These are phyloP conservation scores for Spizellomyces punctatus DNA, from an alignment of 192 early-diverging fungal species.

Conservation along the genomic window DNA sequence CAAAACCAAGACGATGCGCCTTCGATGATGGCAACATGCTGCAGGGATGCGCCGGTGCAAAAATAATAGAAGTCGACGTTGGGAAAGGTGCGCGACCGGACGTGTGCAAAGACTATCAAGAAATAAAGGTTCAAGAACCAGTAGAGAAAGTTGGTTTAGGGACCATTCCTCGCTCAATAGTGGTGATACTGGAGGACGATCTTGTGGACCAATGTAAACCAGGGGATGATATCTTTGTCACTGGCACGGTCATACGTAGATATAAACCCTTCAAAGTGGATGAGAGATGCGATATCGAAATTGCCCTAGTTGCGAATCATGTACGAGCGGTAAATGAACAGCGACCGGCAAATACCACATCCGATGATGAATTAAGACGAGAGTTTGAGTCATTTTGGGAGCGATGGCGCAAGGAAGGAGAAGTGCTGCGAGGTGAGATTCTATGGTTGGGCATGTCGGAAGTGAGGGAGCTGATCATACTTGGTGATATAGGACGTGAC, in stretches of 20 bases:
- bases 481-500: slow-evolving; percentile 49
- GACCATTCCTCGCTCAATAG: slow-evolving; percentile 53
- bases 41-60: neutral
- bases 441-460: neutral
- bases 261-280: slow-evolving; percentile 52
- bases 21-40: slow-evolving; percentile 18
- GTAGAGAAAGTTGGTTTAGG: slow-evolving; percentile 65
- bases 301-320: slow-evolving; percentile 65
- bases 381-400: slow-evolving; percentile 63
- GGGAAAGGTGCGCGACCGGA: slow-evolving; percentile 16
- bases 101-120: slow-evolving; percentile 74
- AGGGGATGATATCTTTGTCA: slow-evolving; percentile 58
- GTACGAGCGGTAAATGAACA: slow-evolving; percentile 61
- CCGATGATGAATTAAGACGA: slow-evolving; percentile 56
- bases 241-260: slow-evolving; percentile 60
- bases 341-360: slow-evolving; percentile 43
- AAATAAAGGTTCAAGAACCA: slow-evolving; percentile 77
- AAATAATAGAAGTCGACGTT: slow-evolving; percentile 1
- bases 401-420: neutral
- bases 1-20: slow-evolving; percentile 54
- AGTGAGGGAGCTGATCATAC: neutral
- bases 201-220: slow-evolving; percentile 87
- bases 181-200: slow-evolving; percentile 77
- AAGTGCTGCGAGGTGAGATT: neutral
- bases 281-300: slow-evolving; percentile 64